Base-by-base conservation (phyloP, 768 basidiomycete species). In the Gloeostereum incarnatum region DNA sequence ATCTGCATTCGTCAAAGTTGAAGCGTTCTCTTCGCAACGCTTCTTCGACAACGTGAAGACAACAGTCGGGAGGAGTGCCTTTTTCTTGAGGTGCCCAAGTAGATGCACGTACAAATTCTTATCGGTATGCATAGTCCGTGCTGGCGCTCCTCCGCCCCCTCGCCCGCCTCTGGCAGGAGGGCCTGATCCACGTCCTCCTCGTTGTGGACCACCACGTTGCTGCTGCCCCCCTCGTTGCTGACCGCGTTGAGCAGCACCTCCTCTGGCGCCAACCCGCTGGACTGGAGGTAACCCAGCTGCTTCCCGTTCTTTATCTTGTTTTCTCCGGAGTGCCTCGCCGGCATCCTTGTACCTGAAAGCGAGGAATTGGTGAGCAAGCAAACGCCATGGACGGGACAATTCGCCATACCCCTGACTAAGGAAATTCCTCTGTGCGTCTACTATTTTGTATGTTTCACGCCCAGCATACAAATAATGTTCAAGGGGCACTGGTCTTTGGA, bases 41-140 rank as follows among this genome's bases (percentile, higher is more conserved):
- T 92, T 93, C 68, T 99, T 99, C 20, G 91, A 96, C 48, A 99
- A 82, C 0, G 94, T 93, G 61, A 99, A 99, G 20, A 96, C 76
- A 22, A 99, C 96, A 10, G 93, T 91, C 1, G 96, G 96, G 6
- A 99, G 71, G 3, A 99, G 70, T 14, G 68, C 62, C 45, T 84
- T 79, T 63, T 97, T 98, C 51, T 81, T 76, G 41, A 99, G 69
- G 51, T 86, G 74, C 2, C 79, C 81, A 29, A 99, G 68, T 35
- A 99, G 69, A 50, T 97, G 92, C 14, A 94, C 89, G 63, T 93
- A 98, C 2, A 98, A 66, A 46, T 93, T 90, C 57, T 82, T 92
- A 63, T 98, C 94, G 9, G 76, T 68, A 50, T 84, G 82, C 40
- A 77, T 75, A 6, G 67, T 75, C 45, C 83, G 63, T 1, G 66